Evolutionary conservation across 441 rosid species (phyloP), one percentile per base, ranked within the genome.

Genomic region (Francoa sonchifolia): DNA sequence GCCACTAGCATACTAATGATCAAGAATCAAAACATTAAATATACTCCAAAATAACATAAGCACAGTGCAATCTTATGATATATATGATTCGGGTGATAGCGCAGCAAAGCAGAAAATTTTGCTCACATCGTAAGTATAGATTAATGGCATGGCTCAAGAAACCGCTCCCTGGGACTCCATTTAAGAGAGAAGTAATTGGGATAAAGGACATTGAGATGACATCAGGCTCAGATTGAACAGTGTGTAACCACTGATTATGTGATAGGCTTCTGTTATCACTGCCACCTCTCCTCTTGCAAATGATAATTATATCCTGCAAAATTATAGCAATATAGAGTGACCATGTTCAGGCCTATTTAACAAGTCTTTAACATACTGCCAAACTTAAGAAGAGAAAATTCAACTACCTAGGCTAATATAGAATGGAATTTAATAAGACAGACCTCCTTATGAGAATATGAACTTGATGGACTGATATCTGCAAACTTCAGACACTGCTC

Each of bases 141-240:
- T 92, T 79, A 57, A 86, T 86, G 55, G 99, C 96, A 64, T 92
- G 96, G 73, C 81, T 81, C 67, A 86, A 65, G 70, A 82, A 86
- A 52, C 96, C 96, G 55, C 88, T 74, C 57, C 93, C 93, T 3
- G 92, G 86, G 4, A 81, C 80, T 62, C 96, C 99, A 61, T 71
- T 83, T 61, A 92, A 69, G 42, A 92, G 63, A 30, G 99, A 92
- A 28, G 99, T 83, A 19, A 92, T 75, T 6, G 99, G 99, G 39
- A 86, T 72, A 43, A 83, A 83, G 21, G 95, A 71, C 96, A 86
- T 75, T 1, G 99, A 76, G 58, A 83, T 72, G 40, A 77, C 94
- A 58, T 90, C 95, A 20, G 99, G 99, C 63, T 90, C 93, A 28
- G 30, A 33, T 67, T 76, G 94, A 57, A 90, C 94, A 21, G 86